Evolutionary conservation across 768 basidiomycete species (phyloP), one percentile per base, ranked within the genome.

Genomic region (Tephrocybe rancida): DNA sequence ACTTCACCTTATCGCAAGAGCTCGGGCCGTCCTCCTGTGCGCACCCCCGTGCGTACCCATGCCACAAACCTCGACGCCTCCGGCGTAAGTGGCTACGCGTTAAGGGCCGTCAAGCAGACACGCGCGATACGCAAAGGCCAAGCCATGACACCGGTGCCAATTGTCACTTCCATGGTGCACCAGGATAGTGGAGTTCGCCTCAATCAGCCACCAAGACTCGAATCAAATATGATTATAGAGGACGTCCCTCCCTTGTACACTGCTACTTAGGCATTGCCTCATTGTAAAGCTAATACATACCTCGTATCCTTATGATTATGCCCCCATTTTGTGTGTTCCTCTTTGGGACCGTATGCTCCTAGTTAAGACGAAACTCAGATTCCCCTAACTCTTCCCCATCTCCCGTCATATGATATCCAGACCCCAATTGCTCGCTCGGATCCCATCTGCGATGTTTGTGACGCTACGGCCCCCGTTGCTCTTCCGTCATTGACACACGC

Each of bases 101-200:
- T 19, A 9, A 35, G 35, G 24, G 38, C 43, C 13, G 35, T 41
- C 24, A 21, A 29, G 9, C 51, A 48, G n/a, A 22, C 24, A 37
- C 42, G 37, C n/a, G 27, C 4, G 19, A 37, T 14, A n/a, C 42
- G n/a, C 11, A 19, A 52, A 44, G 42, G 22, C 5, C 19, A 41
- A 22, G 29, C 30, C 19, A 19, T 14, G 18, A 11, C 14, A 35
- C 21, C 6, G 5, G 24, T 16, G 6, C 32, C 26, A n/a, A 16
- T 3, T 8, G 29, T 48, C 5, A 19, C 45, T 7, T 11, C 50
- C 3, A 46, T 49, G 11, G 24, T 48, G 8, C 51, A 57, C 8
- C 43, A 53, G 16, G 56, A 57, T 30, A 57, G 51, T 25, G 56
- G 56, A 19, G 27, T 57, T 9, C 43, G 51, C 26, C 25, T 57